phyloP scores from a whole-genome alignment of 2,329 filamentous ascomycete species.

The Beauveria medogensis region DNA sequence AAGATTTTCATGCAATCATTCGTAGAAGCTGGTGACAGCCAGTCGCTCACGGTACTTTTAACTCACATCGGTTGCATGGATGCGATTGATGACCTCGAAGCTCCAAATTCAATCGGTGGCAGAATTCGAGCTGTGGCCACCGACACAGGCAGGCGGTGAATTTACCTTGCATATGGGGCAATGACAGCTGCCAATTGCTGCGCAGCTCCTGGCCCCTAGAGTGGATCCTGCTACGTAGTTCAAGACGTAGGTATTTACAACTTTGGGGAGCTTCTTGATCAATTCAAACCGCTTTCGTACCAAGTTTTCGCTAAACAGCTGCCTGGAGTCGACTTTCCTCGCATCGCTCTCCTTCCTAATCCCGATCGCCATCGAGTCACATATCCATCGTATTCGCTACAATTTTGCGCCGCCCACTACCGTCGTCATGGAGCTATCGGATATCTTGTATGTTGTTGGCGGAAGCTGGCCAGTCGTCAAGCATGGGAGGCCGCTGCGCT shows the following conservation, averaged over 20 bases:
- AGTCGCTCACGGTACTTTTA: background rate
- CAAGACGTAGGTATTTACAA: background rate
- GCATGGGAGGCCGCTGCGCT: constrained; percentile 2
- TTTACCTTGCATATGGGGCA: background rate
- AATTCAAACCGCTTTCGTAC: background rate
- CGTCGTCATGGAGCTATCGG: constrained; percentile 70
- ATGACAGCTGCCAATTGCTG: background rate
- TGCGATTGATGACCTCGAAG: background rate
- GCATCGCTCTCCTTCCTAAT: background rate
- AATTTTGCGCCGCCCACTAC: constrained; percentile 1
- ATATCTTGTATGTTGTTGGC: constrained; percentile 60
- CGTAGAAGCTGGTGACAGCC: background rate
- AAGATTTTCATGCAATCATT: background rate
- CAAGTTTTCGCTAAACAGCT: constrained; percentile 1
- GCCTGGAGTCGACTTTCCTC: background rate
- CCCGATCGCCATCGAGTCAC: background rate
- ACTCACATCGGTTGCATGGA: background rate
- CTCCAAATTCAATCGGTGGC: background rate
- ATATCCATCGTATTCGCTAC: background rate
- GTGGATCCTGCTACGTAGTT: constrained; percentile 9
- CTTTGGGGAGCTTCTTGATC: background rate
- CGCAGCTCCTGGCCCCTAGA: background rate
- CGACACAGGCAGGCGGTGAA: constrained; percentile 7
- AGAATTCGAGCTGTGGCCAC: background rate
- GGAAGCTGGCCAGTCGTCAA: background rate